Percentiles rank a stretch among this genome's conserved stretches.
These are phyloP conservation scores for Fusarium sp. DNA, from an alignment of 2,329 filamentous ascomycete species.

Conservation along the genomic window DNA sequence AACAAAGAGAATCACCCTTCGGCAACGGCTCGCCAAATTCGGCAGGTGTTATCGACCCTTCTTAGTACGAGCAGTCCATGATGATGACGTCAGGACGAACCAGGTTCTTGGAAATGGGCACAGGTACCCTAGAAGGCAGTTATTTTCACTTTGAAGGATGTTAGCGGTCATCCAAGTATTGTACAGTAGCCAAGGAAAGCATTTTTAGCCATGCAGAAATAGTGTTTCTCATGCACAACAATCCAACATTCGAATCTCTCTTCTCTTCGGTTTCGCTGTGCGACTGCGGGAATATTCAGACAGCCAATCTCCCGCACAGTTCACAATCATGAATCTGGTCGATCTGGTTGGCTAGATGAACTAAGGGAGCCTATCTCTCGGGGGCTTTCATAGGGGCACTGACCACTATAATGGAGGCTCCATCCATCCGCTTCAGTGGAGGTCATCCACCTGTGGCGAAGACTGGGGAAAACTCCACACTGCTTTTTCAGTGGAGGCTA, in stretches of 20 bases:
- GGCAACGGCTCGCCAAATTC: conserved; percentile 15
- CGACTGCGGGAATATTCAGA: neutral
- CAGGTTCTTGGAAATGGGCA: neutral
- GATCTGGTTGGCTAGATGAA: conserved; percentile 33
- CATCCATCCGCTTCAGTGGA: conserved; percentile 17
- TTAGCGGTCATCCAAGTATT: neutral
- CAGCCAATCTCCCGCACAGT: conserved; percentile 7
- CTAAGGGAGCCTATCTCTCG: conserved; percentile 7
- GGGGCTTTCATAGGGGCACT: conserved; percentile 19
- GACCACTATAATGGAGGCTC: conserved; percentile 18
- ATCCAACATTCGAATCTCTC: neutral
- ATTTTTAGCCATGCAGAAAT: neutral
- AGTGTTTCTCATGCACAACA: no score
- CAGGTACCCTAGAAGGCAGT: neutral
- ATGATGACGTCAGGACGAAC: conserved; percentile 30
- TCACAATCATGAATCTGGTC: conserved; percentile 7
- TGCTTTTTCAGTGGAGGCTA: conserved; percentile 41
- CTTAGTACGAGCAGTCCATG: neutral
- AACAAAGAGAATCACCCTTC: neutral
- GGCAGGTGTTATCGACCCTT: conserved; percentile 23
- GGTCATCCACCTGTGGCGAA: conserved; percentile 20
- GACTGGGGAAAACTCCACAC: conserved; percentile 33
- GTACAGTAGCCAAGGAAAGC: neutral
- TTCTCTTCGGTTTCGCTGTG: neutral
- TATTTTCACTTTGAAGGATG: neutral